Percentiles rank a stretch among this genome's conserved stretches.
These are phyloP conservation scores for Lathyrus tuberosus DNA, from an alignment of 306 rosid species.

Conservation along the genomic window DNA sequence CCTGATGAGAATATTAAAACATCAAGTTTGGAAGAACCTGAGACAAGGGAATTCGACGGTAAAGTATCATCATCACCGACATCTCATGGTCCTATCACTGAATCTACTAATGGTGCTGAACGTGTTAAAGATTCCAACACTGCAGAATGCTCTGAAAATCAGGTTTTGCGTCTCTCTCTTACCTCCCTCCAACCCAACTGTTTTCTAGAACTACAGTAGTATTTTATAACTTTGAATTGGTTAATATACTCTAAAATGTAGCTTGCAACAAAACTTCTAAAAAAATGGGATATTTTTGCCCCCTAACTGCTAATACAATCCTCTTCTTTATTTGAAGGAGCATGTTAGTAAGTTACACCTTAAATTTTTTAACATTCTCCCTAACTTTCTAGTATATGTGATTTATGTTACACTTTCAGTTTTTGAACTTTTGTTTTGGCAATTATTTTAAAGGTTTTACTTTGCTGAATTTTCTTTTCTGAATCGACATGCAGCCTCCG, in stretches of 20 bases:
- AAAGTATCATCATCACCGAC: background rate
- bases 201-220: too few species aligned
- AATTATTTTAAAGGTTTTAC: conserved; percentile 24
- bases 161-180: conserved; percentile 61
- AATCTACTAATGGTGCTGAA: conserved; percentile 45
- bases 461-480: conserved; percentile 27
- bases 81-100: conserved; percentile 42
- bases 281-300: background rate
- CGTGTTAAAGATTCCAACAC: conserved; percentile 46
- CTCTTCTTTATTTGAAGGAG: background rate
- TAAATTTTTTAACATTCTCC: background rate
- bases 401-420: conserved; percentile 8
- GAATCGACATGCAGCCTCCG: conserved; percentile 54
- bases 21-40: conserved; percentile 44
- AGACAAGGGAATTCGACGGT: conserved; percentile 42
- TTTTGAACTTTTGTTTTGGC: background rate
- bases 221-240: too few species aligned
- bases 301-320: background rate
- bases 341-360: background rate
- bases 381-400: background rate
- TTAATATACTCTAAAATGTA: background rate
- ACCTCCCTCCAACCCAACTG: too few species aligned
- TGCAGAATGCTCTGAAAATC: conserved; percentile 58
- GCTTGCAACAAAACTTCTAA: conserved; percentile 7
- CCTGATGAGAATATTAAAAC: conserved; percentile 43